Base-by-base conservation (phyloP, 345 rosid species). In the Murraya paniculata region DNA sequence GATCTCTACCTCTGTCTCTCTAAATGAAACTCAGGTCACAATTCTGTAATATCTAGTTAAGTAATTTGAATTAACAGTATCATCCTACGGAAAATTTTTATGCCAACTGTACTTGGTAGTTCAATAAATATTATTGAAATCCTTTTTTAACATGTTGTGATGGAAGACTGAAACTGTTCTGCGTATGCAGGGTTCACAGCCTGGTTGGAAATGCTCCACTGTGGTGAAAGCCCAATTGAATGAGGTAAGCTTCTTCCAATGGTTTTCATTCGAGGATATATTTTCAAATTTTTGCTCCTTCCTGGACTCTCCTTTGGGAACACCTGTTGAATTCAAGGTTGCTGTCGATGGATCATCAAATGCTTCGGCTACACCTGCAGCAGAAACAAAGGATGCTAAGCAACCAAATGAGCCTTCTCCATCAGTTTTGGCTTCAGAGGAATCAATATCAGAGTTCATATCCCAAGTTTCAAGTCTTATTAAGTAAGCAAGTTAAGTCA, bases 391-490 rank as follows among this genome's bases (percentile, higher is more conserved):
- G 81, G 91, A 87, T 35, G 71, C 66, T 16, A 73, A 75, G 56
- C 65, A 83, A 78, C 74, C 86, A 21, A 75, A 81, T 56, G 85
- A 88, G 33, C 83, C 87, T 73, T 81, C 90, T 36, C 55, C 88
- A 71, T 60, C 87, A 71, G 64, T 81, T 70, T 73, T 83, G 81
- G 93, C 90, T 68, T 82, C 94, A 0, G 89, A 91, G 78, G 93
- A 91, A 71, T 85, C 95, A 24, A 86, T 94, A 72, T 88, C 95
- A 45, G 92, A 90, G 87, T 92, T 94, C 79, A 87, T 92, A 77
- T 61, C 86, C 27, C 95, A 91, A 91, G 98, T 92, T 65, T 78
- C 97, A 66, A 87, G 88, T 83, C 95, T 94, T 70, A 94, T 94
- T 82, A 92, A 92, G 97, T 94, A 81, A 85, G 91, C 73, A 30